These are phyloP conservation scores for Protea cynaroides DNA, from an alignment of 164 flowering plant genomes.

Conservation along the genomic window DNA sequence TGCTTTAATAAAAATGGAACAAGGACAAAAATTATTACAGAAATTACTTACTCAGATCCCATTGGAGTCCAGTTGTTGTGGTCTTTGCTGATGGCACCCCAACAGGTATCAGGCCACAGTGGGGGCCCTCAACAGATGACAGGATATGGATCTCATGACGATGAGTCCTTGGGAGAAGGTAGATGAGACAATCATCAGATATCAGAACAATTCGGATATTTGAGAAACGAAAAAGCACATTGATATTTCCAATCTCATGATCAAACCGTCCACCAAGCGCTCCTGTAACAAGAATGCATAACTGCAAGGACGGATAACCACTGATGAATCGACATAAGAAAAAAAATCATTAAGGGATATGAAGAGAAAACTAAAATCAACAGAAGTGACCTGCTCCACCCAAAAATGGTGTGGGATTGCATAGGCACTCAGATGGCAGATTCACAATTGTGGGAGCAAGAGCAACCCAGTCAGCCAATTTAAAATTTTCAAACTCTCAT, in stretches of 20 bases:
- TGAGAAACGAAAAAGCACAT: slow-evolving; percentile 64
- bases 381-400: no score
- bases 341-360: not conserved
- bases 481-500: no score
- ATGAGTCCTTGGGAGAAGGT: slow-evolving; percentile 74
- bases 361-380: no score
- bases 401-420: no score
- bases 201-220: slow-evolving; percentile 57
- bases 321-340: not conserved
- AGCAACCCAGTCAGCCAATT: no score
- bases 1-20: no score
- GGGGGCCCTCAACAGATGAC: slow-evolving; percentile 81
- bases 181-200: slow-evolving; percentile 83
- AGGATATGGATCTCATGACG: slow-evolving; percentile 66
- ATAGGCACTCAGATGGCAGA: no score
- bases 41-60: slow-evolving; percentile 82
- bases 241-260: slow-evolving; percentile 86
- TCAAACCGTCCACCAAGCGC: slow-evolving; percentile 99
- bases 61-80: slow-evolving; percentile 84
- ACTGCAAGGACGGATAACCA: slow-evolving; percentile 30
- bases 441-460: no score
- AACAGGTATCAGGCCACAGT: slow-evolving; percentile 89
- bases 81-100: slow-evolving; percentile 58
- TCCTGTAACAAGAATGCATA: slow-evolving; percentile 84
- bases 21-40: not conserved